Base-by-base conservation (phyloP, 1,284 basidiomycete genomes). In the Austroboletus niveus region DNA sequence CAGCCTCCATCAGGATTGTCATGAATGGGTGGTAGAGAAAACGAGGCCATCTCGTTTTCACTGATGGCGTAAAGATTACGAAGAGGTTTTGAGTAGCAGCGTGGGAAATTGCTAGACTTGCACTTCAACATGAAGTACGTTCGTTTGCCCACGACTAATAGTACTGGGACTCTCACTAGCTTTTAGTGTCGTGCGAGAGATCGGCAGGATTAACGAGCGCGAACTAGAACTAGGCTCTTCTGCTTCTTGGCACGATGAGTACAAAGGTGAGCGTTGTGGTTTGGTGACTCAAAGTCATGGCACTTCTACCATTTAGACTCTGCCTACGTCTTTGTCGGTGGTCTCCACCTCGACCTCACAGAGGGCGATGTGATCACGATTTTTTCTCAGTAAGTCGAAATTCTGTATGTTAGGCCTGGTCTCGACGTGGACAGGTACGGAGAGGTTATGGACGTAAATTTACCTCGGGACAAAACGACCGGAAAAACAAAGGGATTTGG, bases 291-390 rank as follows among this genome's bases (percentile, higher is more conserved):
- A 60, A 47, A 52, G 31, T 31, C 29, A 42, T 40, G 40, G n/a
- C n/a, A 15, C 14, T 17, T 10, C n/a, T 27, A 4, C 15, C 35
- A 31, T 27, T 8, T 60, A 87, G 95, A 98, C 70, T 98, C 94
- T 48, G 96, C 96, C 1, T 98, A 98, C 71, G 78, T 99, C 59
- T 97, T 92, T 67, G 77, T 94, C 51, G 95, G 96, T 43, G 94
- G 94, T 27, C 78, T 98, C 22, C 76, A 87, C 56, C 81, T 77
- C 59, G 92, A 94, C 54, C 75, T 99, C 47, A 98, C 96, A 2
- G 97, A 99, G 72, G 97, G 97, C 55, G 97, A 99, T 69, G 93
- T 99, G 24, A 91, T 99, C 59, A 86, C 94, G 15, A 94, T 99
- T 59, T 96, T 98, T 73, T 98, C 95, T 12, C 97, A 99, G 91